phyloP scores from a whole-genome alignment of 2,329 filamentous ascomycete genomes.

The Penicillium frequentans region DNA sequence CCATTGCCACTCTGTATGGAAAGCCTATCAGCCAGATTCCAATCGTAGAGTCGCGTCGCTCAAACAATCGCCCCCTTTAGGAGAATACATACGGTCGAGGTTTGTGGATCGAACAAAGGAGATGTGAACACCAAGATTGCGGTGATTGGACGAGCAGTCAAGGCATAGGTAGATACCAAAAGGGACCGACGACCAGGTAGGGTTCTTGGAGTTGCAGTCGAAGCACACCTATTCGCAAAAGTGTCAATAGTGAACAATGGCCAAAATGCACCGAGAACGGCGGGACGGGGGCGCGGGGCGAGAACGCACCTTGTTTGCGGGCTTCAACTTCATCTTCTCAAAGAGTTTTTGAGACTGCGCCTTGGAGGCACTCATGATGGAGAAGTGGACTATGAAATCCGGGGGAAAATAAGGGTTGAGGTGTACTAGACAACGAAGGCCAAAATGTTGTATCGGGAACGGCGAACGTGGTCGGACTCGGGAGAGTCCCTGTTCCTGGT shows the following conservation, averaged over 20 bases:
- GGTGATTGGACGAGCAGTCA: slow-evolving; percentile 95
- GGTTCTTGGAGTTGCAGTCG: slow-evolving; percentile 96
- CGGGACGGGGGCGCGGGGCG: slow-evolving; percentile 24
- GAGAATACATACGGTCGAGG: slow-evolving; percentile 77
- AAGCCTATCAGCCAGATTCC: slow-evolving; percentile 22
- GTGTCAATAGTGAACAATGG: slow-evolving; percentile 18
- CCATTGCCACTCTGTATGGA: slow-evolving; percentile 85
- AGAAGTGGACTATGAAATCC: slow-evolving; percentile 4
- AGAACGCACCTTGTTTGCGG: slow-evolving; percentile 80
- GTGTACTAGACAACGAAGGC: slow-evolving; percentile 20
- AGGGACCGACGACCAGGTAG: slow-evolving; percentile 96
- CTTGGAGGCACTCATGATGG: slow-evolving; percentile 73
- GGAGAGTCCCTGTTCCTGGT: slow-evolving; percentile 20
- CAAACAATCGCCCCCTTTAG: slow-evolving; percentile 5
- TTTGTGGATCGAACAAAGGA: slow-evolving; percentile 98
- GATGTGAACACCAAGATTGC: slow-evolving; percentile 97
- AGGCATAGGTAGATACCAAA: slow-evolving; percentile 98
- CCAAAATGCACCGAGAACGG: slow-evolving; percentile 11
- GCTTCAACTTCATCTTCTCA: slow-evolving; percentile 92
- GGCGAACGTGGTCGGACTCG: slow-evolving; percentile 41
- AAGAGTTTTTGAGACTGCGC: slow-evolving; percentile 96
- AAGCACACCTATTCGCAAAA: slow-evolving; percentile 75
- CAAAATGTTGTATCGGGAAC: slow-evolving; percentile 26
- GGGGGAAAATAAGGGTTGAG: slow-evolving; percentile 10
- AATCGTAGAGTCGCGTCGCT: background rate